Conservation (phyloP, 129 eudicot genomes). For the Artemisia tridentata region DNA sequence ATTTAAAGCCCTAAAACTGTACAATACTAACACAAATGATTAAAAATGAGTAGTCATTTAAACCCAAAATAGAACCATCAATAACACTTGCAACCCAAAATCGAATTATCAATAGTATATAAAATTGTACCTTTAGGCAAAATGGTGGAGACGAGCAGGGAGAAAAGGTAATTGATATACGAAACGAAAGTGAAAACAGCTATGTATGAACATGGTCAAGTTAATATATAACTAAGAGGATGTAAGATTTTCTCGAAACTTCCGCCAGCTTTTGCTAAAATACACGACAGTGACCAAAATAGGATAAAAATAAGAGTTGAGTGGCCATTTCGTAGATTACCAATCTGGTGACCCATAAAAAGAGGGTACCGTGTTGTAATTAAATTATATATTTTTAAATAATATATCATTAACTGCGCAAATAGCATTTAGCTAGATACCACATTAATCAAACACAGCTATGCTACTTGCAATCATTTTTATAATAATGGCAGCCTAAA, state of each 20-base stretch:
- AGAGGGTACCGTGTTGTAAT: too few species aligned
- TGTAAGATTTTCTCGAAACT: background rate
- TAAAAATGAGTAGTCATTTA: background rate
- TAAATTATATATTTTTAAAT: background rate
- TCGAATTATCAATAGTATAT: background rate
- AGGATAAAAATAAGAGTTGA: background rate
- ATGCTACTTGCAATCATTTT: conserved; percentile 5
- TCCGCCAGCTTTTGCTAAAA: background rate
- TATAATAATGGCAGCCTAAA: background rate
- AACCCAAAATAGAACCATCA: background rate
- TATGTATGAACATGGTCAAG: background rate
- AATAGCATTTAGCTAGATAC: conserved; percentile 1
- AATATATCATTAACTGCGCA: background rate
- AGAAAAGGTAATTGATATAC: background rate
- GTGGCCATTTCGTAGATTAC: too few species aligned
- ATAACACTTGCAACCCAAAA: background rate
- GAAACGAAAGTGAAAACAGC: background rate
- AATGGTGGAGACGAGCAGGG: background rate
- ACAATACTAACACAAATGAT: background rate
- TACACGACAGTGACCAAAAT: background rate
- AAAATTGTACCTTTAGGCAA: background rate
- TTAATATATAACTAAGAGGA: background rate
- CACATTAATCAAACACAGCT: conserved; percentile 10
- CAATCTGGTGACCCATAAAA: too few species aligned
- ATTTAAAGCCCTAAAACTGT: background rate